phyloP scores from a whole-genome alignment of 345 rosid species.

The Eutrema japonicum region DNA sequence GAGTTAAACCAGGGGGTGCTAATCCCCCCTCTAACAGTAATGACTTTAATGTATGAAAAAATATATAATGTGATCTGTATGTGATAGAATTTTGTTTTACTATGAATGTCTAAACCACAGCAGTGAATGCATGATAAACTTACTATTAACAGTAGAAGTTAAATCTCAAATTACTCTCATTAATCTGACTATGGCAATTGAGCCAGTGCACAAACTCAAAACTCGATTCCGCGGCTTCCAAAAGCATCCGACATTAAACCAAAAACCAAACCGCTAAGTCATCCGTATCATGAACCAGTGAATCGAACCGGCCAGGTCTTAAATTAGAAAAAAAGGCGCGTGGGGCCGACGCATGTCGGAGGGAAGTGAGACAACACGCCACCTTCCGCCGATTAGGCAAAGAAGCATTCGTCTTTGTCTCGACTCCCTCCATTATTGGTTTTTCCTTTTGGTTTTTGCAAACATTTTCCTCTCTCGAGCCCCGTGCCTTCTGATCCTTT shows the following conservation, averaged over 20 bases:
- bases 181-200: not conserved
- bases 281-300: slow-evolving; percentile 7
- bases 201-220: not conserved
- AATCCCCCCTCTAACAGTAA: no score
- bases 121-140: not conserved
- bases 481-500: slow-evolving; percentile 42
- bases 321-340: slow-evolving; percentile 18
- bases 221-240: not conserved
- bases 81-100: not conserved
- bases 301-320: no score
- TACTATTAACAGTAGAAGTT: not conserved
- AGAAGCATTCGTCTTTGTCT: slow-evolving; percentile 43
- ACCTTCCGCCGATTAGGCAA: slow-evolving; percentile 43
- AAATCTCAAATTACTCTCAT: not conserved
- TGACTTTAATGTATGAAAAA: not conserved
- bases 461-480: slow-evolving; percentile 41
- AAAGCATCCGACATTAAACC: not conserved
- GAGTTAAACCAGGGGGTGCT: no score
- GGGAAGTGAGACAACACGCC: slow-evolving; percentile 42
- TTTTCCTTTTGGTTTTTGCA: slow-evolving; percentile 2
- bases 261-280: slow-evolving; percentile 10
- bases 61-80: not conserved
- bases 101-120: not conserved
- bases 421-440: slow-evolving; percentile 39
- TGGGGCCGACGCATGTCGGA: slow-evolving; percentile 33